Conservation (phyloP, 2,329 filamentous ascomycete species). For the Penicillium corylophilum region DNA sequence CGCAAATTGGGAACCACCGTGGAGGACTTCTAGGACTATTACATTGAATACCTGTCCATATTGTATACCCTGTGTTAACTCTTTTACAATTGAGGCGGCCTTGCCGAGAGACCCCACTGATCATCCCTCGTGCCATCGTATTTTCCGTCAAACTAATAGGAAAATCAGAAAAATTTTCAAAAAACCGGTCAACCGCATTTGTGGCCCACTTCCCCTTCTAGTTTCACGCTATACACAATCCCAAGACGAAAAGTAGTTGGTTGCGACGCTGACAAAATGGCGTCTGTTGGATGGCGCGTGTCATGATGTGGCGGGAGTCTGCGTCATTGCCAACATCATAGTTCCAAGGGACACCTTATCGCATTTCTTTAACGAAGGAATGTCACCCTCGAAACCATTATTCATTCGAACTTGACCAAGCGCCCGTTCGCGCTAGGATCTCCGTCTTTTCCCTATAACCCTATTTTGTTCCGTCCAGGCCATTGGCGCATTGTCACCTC, state of each 20-base stretch:
- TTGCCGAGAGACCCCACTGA: background rate
- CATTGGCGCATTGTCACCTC: background rate
- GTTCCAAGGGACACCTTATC: background rate
- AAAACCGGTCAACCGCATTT: background rate
- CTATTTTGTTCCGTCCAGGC: background rate
- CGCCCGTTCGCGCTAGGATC: background rate
- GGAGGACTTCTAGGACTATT: conserved; percentile 39
- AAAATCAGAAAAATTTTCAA: background rate
- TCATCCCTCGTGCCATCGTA: background rate
- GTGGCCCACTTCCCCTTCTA: background rate
- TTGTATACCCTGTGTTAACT: conserved; percentile 14
- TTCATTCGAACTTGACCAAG: background rate
- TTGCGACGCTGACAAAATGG: conserved; percentile 1
- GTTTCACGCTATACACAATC: background rate
- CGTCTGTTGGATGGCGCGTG: background rate
- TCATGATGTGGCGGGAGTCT: conserved; percentile 3
- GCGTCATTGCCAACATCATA: conserved; percentile 6
- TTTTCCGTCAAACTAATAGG: background rate
- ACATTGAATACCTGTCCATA: background rate
- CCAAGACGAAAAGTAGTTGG: background rate
- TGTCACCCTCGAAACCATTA: background rate
- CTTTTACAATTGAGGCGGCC: background rate
- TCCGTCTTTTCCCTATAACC: background rate
- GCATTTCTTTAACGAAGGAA: background rate
- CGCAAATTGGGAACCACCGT: conserved; percentile 54